Base-by-base conservation (phyloP, 2,329 filamentous ascomycete genomes). In the Colletotrichum caudatum region DNA sequence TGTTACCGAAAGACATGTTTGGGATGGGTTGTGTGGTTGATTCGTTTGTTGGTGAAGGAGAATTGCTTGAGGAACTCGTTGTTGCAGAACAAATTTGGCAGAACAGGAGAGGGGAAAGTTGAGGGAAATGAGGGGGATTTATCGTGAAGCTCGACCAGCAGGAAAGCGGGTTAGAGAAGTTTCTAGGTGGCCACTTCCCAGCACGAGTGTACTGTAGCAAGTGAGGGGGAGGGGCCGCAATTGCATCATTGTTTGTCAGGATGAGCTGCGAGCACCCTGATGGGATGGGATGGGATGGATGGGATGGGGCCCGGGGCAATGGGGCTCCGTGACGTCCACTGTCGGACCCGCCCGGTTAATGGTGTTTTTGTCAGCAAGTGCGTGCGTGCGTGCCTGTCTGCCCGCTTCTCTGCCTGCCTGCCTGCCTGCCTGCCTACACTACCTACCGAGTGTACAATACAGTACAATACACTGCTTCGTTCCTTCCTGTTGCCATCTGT, bases 1-100 rank as follows among this genome's bases (percentile, higher is more conserved):
- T 83, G 75, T 79, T 81, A 70, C 83, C 86, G 77, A 83, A 82
- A 78, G 89, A 90, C 89, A 91, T 91, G 74, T 63, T 78, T 74
- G 35, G 29, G 26, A 65, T 41, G 29, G 26, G 64, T 41, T 5
- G n/a, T 14, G 53, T 23, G 29, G 29, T 16, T 11, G 8, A 33
- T 2, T n/a, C 1, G 9, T 53, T 26, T 53, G 23, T 9, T 54
- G 26, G 48, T 46, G 7, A 12, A 11, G 3, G n/a, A 23, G 18
- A 29, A 51, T 33, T 51, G n/a, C 3, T 9, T n/a, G n/a, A 26
- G 4, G 5, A 20, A 16, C 2, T 35, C 18, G 16, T 39, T 59
- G 16, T 39, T 59, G 46, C 5, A 48, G 59, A 53, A 35, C 51
- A 58, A 35, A 56, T 12, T 16, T 14, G 51, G 39, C n/a, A 35